Evolutionary conservation across 2,329 filamentous ascomycete genomes (phyloP).

Genomic region (Aurifilum marmelostoma): DNA sequence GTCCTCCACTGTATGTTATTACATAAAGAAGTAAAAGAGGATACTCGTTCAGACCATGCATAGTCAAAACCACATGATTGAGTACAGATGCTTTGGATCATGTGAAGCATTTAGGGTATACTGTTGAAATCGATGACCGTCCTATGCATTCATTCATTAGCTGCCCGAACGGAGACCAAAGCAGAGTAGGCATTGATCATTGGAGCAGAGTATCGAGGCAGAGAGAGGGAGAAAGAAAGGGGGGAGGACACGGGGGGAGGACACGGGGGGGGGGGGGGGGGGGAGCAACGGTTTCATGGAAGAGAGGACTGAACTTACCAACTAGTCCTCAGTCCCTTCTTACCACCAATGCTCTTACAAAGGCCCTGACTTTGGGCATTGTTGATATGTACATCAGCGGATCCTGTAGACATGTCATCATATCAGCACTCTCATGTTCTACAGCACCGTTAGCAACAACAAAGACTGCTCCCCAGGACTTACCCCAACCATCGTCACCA

Average conservation of each 20-base stretch:
- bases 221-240: neutral
- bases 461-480: neutral
- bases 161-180: neutral
- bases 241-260: no score
- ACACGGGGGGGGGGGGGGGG: no score
- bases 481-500: constrained; percentile 53
- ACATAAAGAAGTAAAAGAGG: neutral
- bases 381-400: constrained; percentile 65
- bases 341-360: constrained; percentile 64
- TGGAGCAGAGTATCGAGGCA: neutral
- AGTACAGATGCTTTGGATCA: constrained; percentile 13
- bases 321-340: constrained; percentile 56
- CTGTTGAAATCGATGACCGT: constrained; percentile 32
- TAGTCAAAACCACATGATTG: neutral
- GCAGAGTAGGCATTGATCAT: neutral
- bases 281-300: neutral
- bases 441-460: no score
- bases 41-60: neutral
- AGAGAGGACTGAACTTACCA: constrained; percentile 52
- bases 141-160: constrained; percentile 27
- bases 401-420: constrained; percentile 31
- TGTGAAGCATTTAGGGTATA: constrained; percentile 25
- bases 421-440: neutral
- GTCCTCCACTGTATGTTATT: constrained; percentile 11
- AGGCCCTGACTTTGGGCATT: constrained; percentile 66